These are phyloP conservation scores for Tetrapisispora fleetii DNA, from an alignment of 805 yeast species.

Conservation along the genomic window DNA sequence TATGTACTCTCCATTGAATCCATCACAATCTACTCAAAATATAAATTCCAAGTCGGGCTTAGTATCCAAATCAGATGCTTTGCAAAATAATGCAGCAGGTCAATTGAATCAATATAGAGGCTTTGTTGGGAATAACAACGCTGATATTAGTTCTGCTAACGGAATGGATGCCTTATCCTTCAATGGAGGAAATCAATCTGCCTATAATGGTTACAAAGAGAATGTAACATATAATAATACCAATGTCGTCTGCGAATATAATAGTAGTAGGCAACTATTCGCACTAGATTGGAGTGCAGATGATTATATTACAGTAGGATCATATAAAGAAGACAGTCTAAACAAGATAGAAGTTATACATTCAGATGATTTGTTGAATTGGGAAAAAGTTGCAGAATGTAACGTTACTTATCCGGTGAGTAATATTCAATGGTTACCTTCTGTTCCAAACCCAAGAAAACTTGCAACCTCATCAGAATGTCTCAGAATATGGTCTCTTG, in stretches of 20 bases:
- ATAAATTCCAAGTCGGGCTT: background rate
- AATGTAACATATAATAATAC: background rate
- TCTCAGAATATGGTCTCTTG: constrained; percentile 25
- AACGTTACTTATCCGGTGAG: constrained; percentile 27
- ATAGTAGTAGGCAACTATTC: constrained; percentile 22
- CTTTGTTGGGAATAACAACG: background rate
- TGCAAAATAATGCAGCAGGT: constrained; percentile 1
- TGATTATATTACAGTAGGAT: constrained; percentile 28
- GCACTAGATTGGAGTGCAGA: constrained; percentile 28
- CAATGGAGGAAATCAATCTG: background rate
- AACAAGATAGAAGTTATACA: constrained; percentile 52
- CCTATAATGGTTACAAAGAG: background rate
- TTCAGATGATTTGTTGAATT: constrained; percentile 51
- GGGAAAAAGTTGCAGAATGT: constrained; percentile 45
- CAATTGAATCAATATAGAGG: constrained; percentile 14
- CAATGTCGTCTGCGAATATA: constrained; percentile 20
- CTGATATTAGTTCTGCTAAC: background rate
- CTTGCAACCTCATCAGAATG: constrained; percentile 31
- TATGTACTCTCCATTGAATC: constrained; percentile 25
- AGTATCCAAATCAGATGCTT: background rate
- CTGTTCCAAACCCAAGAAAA: constrained; percentile 18
- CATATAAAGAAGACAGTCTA: constrained; percentile 67
- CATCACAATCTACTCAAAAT: constrained; percentile 9
- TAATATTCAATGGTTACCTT: constrained; percentile 28
- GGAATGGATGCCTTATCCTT: background rate